These are phyloP conservation scores for Mucor velutinosus DNA, from an alignment of 371 early-diverging fungal genomes.

Conservation along the genomic window DNA sequence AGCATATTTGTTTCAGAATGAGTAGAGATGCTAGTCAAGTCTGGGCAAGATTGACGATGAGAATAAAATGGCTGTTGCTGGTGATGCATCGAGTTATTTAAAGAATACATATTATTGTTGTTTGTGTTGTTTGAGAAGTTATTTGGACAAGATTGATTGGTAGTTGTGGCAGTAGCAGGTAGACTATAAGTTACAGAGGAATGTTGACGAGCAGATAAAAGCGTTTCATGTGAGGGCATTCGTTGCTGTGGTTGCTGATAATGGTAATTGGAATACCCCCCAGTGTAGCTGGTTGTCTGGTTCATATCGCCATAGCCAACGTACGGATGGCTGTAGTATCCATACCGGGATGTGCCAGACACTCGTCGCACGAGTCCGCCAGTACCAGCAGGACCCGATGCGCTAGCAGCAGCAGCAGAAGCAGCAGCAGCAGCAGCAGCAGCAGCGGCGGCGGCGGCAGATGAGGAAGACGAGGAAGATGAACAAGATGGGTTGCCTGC, in stretches of 20 bases:
- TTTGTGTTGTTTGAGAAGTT: conserved; percentile 18
- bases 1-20: conserved; percentile 25
- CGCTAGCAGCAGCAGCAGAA: not conserved
- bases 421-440: not conserved
- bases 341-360: conserved; percentile 18
- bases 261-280: conserved; percentile 14
- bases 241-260: conserved; percentile 19
- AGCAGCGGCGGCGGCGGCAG: not conserved
- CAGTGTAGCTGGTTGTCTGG: conserved; percentile 18
- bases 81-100: conserved; percentile 12
- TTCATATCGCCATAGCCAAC: not conserved
- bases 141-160: not conserved
- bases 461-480: not conserved
- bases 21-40: conserved; percentile 7
- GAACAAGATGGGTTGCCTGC: conserved; percentile 17
- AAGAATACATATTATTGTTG: conserved; percentile 5
- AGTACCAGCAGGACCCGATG: not conserved
- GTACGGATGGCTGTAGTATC: not conserved
- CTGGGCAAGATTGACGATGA: conserved; percentile 29
- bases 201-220: conserved; percentile 7
- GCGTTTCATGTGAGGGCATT: conserved; percentile 12
- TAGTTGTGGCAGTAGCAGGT: not conserved
- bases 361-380: not conserved
- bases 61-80: conserved; percentile 15
- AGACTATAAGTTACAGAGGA: not conserved